A percentile compares a stretch with the other conserved stretches of the same genome.
phyloP scores from a whole-genome alignment of 768 basidiomycete genomes.

The Amanita pseudoporphyria region DNA sequence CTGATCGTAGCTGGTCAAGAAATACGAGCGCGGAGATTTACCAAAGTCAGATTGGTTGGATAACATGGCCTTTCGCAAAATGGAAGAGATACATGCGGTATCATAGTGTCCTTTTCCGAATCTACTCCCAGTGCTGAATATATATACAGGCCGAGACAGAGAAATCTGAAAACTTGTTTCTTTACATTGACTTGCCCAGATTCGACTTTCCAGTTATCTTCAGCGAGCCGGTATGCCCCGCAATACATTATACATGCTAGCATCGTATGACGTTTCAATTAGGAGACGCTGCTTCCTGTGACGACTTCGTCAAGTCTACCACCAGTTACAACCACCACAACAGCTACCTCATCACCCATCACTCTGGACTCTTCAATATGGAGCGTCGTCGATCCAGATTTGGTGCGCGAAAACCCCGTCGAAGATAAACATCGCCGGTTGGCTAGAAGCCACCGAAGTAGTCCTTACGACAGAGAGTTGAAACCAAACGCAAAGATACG shows the following conservation, averaged over 20 bases:
- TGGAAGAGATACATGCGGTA: constrained; percentile 91
- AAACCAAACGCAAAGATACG: constrained; percentile 96
- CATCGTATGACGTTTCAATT: not conserved
- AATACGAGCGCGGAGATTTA: constrained; percentile 90
- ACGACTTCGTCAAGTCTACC: constrained; percentile 5
- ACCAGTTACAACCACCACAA: constrained; percentile 14
- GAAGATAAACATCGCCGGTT: constrained; percentile 95
- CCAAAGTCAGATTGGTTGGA: constrained; percentile 96
- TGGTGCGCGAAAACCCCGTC: constrained; percentile 87
- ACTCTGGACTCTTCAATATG: constrained; percentile 67
- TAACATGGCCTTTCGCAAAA: constrained; percentile 85
- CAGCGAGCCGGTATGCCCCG: constrained; percentile 65
- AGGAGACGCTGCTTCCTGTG: constrained; percentile 13
- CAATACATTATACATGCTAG: constrained; percentile 1
- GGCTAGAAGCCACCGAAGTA: constrained; percentile 90
- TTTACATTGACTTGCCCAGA: constrained; percentile 91
- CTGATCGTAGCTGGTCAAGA: constrained; percentile 68
- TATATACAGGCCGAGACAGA: constrained; percentile 67
- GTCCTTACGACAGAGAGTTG: constrained; percentile 89
- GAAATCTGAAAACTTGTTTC: constrained; percentile 89
- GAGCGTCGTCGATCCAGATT: constrained; percentile 87
- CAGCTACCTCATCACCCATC: constrained; percentile 37
- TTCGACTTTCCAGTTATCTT: constrained; percentile 98
- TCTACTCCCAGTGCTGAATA: not conserved
- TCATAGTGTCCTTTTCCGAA: constrained; percentile 14